Percentiles rank a stretch among this genome's conserved stretches.
phyloP scores from a whole-genome alignment of 768 basidiomycete species.

The Clitopilus passeckerianus region DNA sequence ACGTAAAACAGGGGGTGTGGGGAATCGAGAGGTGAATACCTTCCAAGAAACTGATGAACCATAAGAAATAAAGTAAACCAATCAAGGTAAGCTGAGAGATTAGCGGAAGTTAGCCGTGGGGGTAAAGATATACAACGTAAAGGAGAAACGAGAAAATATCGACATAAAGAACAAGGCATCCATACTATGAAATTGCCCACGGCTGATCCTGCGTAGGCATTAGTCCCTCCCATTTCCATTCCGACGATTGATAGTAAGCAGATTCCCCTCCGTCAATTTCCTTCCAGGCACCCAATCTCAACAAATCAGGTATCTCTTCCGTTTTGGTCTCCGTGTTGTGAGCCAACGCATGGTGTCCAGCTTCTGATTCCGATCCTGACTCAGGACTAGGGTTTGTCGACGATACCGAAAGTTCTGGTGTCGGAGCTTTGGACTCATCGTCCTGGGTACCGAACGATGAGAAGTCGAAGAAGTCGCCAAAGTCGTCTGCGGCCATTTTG shows the following conservation, averaged over 20 bases:
- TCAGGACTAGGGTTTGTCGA: conserved; percentile 77
- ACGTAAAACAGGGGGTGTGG: conserved; percentile 14
- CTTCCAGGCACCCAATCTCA: conserved; percentile 57
- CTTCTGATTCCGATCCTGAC: conserved; percentile 62
- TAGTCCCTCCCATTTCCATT: conserved; percentile 71
- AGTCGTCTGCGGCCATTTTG: conserved; percentile 37
- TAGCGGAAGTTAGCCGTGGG: conserved; percentile 14
- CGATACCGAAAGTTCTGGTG: conserved; percentile 66
- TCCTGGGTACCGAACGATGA: conserved; percentile 56
- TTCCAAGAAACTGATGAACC: conserved; percentile 21
- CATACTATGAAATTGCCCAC: conserved; percentile 63
- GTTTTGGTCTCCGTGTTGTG: conserved; percentile 44
- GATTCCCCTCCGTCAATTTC: conserved; percentile 77
- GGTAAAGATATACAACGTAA: conserved; percentile 16
- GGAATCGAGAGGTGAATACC: conserved; percentile 28
- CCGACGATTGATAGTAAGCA: conserved; percentile 54
- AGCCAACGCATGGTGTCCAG: conserved; percentile 34
- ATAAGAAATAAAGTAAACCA: conserved; percentile 25
- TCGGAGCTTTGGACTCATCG: conserved; percentile 57
- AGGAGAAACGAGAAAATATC: conserved; percentile 12
- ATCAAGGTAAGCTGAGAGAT: conserved; percentile 14
- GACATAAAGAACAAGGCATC: conserved; percentile 18
- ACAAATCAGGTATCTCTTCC: conserved; percentile 49
- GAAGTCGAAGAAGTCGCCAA: conserved; percentile 66
- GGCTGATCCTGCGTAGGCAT: conserved; percentile 64